Evolutionary conservation across 208 protist species (phyloP).

Genomic region (Borovskyia barvae): DNA sequence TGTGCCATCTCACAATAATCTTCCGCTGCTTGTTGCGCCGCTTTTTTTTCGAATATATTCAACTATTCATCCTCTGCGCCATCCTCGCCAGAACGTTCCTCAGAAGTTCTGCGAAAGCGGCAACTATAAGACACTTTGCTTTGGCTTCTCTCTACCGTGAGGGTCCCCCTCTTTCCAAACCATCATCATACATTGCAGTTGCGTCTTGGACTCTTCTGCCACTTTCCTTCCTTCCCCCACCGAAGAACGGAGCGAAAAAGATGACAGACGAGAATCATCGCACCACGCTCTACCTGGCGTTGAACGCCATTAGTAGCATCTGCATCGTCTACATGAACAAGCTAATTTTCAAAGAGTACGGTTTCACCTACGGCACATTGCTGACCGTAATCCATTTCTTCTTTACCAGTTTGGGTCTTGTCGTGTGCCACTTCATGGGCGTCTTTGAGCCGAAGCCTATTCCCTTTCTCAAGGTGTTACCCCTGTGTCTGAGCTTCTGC

Average conservation of each 20-base stretch:
- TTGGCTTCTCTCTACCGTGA: no score
- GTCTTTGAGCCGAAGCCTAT: slow-evolving; percentile 62
- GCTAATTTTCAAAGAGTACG: slow-evolving; percentile 48
- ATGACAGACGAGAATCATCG: slow-evolving; percentile 9
- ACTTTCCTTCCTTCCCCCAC: background rate
- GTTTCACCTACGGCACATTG: slow-evolving; percentile 52
- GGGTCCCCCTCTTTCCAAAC: no score
- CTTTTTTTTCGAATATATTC: no score
- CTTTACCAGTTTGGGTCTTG: slow-evolving; percentile 52
- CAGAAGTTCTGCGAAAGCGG: no score
- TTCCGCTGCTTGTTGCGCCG: no score
- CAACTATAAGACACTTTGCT: no score
- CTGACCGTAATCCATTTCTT: slow-evolving; percentile 76
- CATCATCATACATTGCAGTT: no score
- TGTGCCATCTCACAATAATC: no score
- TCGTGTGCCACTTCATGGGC: slow-evolving; percentile 36
- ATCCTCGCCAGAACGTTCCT: no score
- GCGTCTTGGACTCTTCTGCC: no score
- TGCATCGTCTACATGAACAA: slow-evolving; percentile 75
- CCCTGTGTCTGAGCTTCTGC: slow-evolving; percentile 77
- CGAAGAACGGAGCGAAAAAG: background rate
- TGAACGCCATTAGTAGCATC: slow-evolving; percentile 64
- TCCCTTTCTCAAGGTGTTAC: slow-evolving; percentile 48
- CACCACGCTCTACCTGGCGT: slow-evolving; percentile 35
- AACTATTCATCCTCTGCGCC: no score